phyloP scores from a whole-genome alignment of 2,329 filamentous ascomycete genomes.

The Rhinocladiella mackenziei region DNA sequence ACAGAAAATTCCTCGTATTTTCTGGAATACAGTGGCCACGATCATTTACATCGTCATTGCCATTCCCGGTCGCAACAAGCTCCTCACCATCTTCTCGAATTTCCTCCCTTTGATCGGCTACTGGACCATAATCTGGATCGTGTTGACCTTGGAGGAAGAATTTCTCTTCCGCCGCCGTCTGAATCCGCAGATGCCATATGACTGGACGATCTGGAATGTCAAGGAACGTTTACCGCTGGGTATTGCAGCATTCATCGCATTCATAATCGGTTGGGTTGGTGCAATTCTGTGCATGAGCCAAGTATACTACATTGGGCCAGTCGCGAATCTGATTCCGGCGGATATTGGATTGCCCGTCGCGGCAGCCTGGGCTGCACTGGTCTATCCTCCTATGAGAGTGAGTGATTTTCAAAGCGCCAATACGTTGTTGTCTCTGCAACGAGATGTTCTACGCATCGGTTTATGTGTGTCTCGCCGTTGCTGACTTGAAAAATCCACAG shows the following conservation, averaged over 20 bases:
- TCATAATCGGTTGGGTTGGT: constrained; percentile 63
- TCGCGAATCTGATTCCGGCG: constrained; percentile 55
- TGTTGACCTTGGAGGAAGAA: constrained; percentile 57
- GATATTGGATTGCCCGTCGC: constrained; percentile 61
- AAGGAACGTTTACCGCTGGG: constrained; percentile 58
- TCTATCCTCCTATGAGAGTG: constrained; percentile 54
- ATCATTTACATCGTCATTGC: constrained; percentile 63
- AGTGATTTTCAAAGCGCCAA: too few relatives aligned
- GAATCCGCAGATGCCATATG: too few relatives aligned
- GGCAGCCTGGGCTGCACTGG: constrained; percentile 55
- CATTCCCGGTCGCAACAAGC: constrained; percentile 56
- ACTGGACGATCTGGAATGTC: constrained; percentile 61
- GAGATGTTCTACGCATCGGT: too few relatives aligned
- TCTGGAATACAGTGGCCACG: constrained; percentile 61
- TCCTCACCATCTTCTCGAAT: constrained; percentile 64
- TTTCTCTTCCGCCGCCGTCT: constrained; percentile 61
- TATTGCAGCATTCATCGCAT: constrained; percentile 57
- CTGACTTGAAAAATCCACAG: too few relatives aligned
- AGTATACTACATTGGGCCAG: constrained; percentile 63
- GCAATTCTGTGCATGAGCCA: constrained; percentile 65
- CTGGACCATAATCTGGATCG: constrained; percentile 64
- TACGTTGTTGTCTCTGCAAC: too few relatives aligned
- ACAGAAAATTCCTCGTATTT: constrained; percentile 62
- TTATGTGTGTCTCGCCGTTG: too few relatives aligned
- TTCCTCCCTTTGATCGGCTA: constrained; percentile 69